Percentiles rank a stretch among this genome's conserved stretches.
Evolutionary conservation across 164 flowering plant species (phyloP).

Genomic region (Aristolochia contorta): DNA sequence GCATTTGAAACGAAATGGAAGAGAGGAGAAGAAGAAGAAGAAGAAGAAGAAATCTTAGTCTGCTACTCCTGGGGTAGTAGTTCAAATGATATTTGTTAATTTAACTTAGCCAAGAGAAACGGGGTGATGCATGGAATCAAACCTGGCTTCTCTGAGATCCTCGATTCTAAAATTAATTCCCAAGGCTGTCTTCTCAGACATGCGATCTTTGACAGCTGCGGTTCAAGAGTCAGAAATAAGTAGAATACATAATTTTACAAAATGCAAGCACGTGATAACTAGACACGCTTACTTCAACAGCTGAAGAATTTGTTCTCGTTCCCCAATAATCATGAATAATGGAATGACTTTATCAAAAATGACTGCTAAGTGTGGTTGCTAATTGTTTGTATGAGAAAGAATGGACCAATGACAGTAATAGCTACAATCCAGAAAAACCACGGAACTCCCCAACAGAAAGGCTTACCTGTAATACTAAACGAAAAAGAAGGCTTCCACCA

Average conservation of each 20-base stretch:
- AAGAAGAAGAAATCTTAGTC: background rate
- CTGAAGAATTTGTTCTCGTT: background rate
- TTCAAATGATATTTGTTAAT: too few relatives aligned
- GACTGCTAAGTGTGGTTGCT: too few relatives aligned
- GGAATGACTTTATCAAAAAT: background rate
- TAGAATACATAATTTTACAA: constrained; percentile 1
- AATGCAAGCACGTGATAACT: too few relatives aligned
- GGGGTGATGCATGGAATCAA: constrained; percentile 2
- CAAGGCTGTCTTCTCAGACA: constrained; percentile 35
- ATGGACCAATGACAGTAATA: too few relatives aligned
- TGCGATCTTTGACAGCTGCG: constrained; percentile 75
- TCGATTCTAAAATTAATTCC: constrained; percentile 78
- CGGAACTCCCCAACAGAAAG: background rate
- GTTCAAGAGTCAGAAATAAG: background rate
- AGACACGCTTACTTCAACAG: background rate
- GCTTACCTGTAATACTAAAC: constrained; percentile 66
- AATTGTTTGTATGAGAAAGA: too few relatives aligned
- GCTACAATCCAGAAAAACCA: too few relatives aligned
- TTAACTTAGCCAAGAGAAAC: too few relatives aligned
- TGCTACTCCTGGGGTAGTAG: too few relatives aligned
- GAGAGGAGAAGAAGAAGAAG: background rate
- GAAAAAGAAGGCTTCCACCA: constrained; percentile 99
- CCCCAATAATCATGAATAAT: background rate
- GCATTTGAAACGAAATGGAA: constrained; percentile 12
- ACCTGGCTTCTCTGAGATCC: constrained; percentile 91